Base-by-base conservation (phyloP, 768 basidiomycete species). In the Vishniacozyma victoriae region DNA sequence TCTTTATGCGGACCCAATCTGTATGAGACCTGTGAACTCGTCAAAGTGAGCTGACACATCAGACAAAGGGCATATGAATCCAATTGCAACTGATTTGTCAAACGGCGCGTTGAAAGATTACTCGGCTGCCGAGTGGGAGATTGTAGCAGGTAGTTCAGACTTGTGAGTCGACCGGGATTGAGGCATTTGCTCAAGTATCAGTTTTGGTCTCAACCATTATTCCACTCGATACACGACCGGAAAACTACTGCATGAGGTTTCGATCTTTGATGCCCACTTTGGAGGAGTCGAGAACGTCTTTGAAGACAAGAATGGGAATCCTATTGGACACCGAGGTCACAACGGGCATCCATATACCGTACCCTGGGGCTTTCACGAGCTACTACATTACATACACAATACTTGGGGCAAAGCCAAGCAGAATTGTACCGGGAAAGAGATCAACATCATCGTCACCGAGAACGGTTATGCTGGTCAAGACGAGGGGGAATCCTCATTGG, bases 1-100 rank as follows among this genome's bases (percentile, higher is more conserved):
- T n/a, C n/a, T n/a, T 57, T 63, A 42, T 39, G 59, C 61, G 11
- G 61, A 63, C 35, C 61, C 61, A 19, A 35, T 60, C 24, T 63
- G 50, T 52, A 20, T 41, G 50, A n/a, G n/a, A n/a, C n/a, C n/a
- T n/a, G n/a, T n/a, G n/a, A n/a, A n/a, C n/a, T n/a, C n/a, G n/a
- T n/a, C n/a, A n/a, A n/a, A n/a, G n/a, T n/a, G n/a, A n/a, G n/a
- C n/a, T n/a, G n/a, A n/a, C n/a, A n/a, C n/a, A n/a, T n/a, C n/a
- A n/a, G n/a, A n/a, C n/a, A n/a, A n/a, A n/a, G n/a, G n/a, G n/a
- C n/a, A n/a, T n/a, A n/a, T n/a, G n/a, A n/a, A n/a, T n/a, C n/a
- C n/a, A n/a, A n/a, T n/a, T n/a, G n/a, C n/a, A n/a, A n/a, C n/a
- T n/a, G n/a, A n/a, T n/a, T n/a, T n/a, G n/a, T n/a, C n/a, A n/a